Base-by-base conservation (phyloP, 371 early-diverging fungal genomes). In the Scutellospora calospora region DNA sequence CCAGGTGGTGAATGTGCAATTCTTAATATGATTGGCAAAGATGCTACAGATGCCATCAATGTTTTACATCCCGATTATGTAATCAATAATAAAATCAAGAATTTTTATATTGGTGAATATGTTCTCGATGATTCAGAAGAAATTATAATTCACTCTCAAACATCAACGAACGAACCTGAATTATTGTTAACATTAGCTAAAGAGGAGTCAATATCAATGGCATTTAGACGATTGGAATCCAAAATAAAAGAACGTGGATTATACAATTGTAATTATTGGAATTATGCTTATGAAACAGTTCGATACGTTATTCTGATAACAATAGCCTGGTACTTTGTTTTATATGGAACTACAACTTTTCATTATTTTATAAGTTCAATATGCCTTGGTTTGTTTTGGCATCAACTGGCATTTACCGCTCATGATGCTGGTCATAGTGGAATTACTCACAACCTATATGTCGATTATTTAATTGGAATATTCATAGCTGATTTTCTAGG, bases 361-460 rank as follows among this genome's bases (percentile, higher is more conserved):
- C 92, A 89, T 81, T 92, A 89, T 59, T 85, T 83, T 57, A 31
- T 83, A 62, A 49, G 83, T 49, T 80, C 87, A 16, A 60, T 60
- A 91, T 41, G 94, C 92, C 8, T 76, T 91, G 22, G 89, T 88
- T 81, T 88, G 55, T 91, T 97, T 82, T 98, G 98, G 98, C 98
- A 98, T 81, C 97, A 97, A 85, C 86, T 93, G 45, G 94, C 97
- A 18, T 97, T 98, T 84, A 90, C 93, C 22, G 98, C 95, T 9
- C 98, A 98, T 83, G 98, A 98, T 85, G 93, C 96, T 18, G 98
- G 98, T 4, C 98, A 98, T 89, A 95, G 93, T 81, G 95, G 90
- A n/a, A 94, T 98, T 81, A 94, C 96, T 0, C 94, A 95, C 82
- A 88, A 89, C 73, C 86, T 89, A 54, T 84, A 88, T 41, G 87